Base-by-base conservation (phyloP, 176 grass and related monocot genomes). In the Elaeis guineensis region DNA sequence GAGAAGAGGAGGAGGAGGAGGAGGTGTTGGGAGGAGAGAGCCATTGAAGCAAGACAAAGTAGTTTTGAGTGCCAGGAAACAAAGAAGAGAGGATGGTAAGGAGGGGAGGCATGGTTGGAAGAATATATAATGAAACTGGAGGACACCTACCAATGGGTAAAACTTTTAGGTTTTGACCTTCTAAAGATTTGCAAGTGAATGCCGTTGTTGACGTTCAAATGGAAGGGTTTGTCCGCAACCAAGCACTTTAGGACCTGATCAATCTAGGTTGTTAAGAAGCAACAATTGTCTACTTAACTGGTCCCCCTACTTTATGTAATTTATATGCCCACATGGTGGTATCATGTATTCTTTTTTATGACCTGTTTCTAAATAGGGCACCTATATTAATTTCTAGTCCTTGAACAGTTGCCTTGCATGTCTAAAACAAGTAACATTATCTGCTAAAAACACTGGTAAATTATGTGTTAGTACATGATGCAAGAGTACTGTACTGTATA, bases 171-270 rank as follows among this genome's bases (percentile, higher is more conserved):
- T n/a, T 61, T 61, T 61, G 17, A 61, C 58, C 25, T 61, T 59
- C 22, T 9, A 44, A 44, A 44, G 25, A 30, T 61, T 35, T 61
- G 17, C 25, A 26, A 39, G 57, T 5, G 16, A 25, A 16, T 78
- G 70, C 16, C 30, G 66, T 69, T 25, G 65, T 75, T 77, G 65
- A 70, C 54, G 44, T 55, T 55, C 63, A 52, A 64, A 25, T 76
- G n/a, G 44, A 18, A 23, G 61, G 9, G 20, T 22, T 19, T 15
- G 58, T 0, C n/a, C n/a, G 26, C 17, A 6, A 25, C 16, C n/a
- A 55, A 25, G 0, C 14, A 44, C 74, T 55, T 57, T 25, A 57
- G 21, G 16, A 5, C 61, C 21, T 4, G 8, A 44, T 2, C 9
- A 14, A 12, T 44, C 35, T 12, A 44, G 8, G 35, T 12, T 12